Conservation (phyloP, 2,329 filamentous ascomycete species). For the Fusarium gaditjirri region DNA sequence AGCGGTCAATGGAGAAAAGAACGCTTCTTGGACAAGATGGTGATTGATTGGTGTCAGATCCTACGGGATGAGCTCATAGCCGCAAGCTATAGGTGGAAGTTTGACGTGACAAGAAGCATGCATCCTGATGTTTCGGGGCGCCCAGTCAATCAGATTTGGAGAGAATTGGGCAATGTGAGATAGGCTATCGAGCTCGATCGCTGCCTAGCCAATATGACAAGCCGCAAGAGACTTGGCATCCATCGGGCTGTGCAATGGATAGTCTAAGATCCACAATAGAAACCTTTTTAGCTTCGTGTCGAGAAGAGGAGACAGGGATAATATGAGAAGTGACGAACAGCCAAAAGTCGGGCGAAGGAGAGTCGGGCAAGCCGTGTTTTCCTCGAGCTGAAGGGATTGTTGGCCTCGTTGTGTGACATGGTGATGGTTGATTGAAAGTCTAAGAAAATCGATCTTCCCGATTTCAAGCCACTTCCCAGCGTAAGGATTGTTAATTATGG, state of each 20-base stretch:
- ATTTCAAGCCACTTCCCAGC: conserved; percentile 8
- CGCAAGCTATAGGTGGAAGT: conserved; percentile 1
- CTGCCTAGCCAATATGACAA: not conserved
- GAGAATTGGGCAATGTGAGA: not conserved
- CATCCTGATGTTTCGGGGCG: conserved; percentile 1
- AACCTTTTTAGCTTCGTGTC: conserved; percentile 1
- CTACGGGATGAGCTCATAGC: conserved; percentile 5
- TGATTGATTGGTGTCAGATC: not conserved
- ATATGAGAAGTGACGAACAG: not conserved
- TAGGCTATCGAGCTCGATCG: conserved; percentile 2
- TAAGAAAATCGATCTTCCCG: not conserved
- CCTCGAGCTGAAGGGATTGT: not conserved
- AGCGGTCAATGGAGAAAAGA: conserved; percentile 34
- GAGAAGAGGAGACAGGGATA: not conserved
- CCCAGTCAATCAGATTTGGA: not conserved
- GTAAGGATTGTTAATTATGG: not conserved
- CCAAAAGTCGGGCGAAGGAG: not conserved
- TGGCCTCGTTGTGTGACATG: conserved; percentile 23
- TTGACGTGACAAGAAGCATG: conserved; percentile 13
- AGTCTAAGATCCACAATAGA: conserved; percentile 9
- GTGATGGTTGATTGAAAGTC: not conserved
- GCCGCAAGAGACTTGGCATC: not conserved
- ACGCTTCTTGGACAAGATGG: conserved; percentile 5
- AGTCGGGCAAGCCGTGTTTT: conserved; percentile 1
- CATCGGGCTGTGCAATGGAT: not conserved